Base-by-base conservation (phyloP, 176 grass and related monocot genomes). In the Ampelocalamus luodianensis region DNA sequence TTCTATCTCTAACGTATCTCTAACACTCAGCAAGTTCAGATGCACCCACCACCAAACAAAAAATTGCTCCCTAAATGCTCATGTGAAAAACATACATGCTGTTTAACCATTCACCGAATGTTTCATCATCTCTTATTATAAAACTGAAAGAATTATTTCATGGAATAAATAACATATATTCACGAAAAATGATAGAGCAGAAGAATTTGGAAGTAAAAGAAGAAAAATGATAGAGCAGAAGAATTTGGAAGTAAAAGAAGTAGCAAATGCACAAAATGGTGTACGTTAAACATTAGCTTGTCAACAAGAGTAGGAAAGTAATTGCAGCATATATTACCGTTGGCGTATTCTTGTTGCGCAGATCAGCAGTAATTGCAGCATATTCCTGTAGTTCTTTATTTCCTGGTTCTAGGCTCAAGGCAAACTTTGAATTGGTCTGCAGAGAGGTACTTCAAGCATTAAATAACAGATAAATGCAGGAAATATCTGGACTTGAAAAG, bases 341-440 rank as follows among this genome's bases (percentile, higher is more conserved):
- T 72, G 96, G 93, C 58, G 88, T 81, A 87, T 92, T 99, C 65
- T 92, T 99, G 80, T 82, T 94, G 65, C 86, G 82, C 14, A 99
- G 82, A 68, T 85, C 88, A 85, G 83, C 81, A 71, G 86, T 84
- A 87, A 84, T 81, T 51, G 86, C 88, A 79, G 96, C 93, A 75
- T 96, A 99, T 85, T 94, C 93, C 65, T 92, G 88, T 42, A 99
- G 87, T n/a, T 89, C 90, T 89, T 92, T 89, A 67, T 99, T 99
- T 83, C 91, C 87, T 70, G 96, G 93, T 90, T 99, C 96, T 76
- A 99, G 81, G 42, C 87, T 90, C 84, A 99, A 90, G 56, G 93
- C 96, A 69, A 99, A 99, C 79, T 96, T 96, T 50, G 88, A 91
- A 89, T 96, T 99, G 37, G 91, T 94, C 96, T 99, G 90, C 68